phyloP scores from a whole-genome alignment of 164 flowering plant species.

The Euptelea pleiosperma region DNA sequence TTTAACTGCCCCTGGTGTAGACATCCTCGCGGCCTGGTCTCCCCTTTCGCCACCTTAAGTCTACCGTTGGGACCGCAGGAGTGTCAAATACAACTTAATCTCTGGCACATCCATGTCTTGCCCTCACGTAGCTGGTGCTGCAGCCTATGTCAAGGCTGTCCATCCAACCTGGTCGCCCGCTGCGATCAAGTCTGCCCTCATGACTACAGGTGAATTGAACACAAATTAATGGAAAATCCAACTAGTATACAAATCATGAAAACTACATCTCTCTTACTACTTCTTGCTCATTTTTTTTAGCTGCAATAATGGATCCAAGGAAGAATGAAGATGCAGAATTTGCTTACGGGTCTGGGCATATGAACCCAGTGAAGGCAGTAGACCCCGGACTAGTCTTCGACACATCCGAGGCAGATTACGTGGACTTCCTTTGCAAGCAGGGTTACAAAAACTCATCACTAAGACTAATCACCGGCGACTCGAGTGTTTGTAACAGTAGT shows the following conservation, averaged over 20 bases:
- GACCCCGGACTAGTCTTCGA: constrained; percentile 56
- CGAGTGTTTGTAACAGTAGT: constrained; percentile 24
- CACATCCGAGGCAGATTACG: constrained; percentile 32
- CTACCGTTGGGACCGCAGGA: constrained; percentile 17
- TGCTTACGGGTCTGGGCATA: constrained; percentile 53
- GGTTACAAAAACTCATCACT: constrained; percentile 30
- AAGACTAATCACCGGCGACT: constrained; percentile 29
- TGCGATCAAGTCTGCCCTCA: constrained; percentile 49
- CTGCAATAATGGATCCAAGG: constrained; percentile 30
- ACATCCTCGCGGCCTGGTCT: constrained; percentile 40
- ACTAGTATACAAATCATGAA: too few species aligned
- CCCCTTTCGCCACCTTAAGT: constrained; percentile 26
- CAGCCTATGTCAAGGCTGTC: constrained; percentile 39
- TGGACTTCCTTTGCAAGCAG: constrained; percentile 43
- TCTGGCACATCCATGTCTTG: constrained; percentile 57
- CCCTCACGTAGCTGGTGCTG: constrained; percentile 44
- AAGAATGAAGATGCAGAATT: constrained; percentile 40
- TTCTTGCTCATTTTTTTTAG: constrained; percentile 12
- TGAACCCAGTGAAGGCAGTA: constrained; percentile 38
- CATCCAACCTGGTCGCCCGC: constrained; percentile 53
- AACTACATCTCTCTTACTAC: too few species aligned
- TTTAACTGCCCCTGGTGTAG: constrained; percentile 39
- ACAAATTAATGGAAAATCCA: too few species aligned
- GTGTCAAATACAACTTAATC: constrained; percentile 30
- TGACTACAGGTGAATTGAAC: constrained; percentile 41